These are phyloP conservation scores for Cercospora beticola DNA, from an alignment of 2,329 filamentous ascomycete genomes.

Conservation along the genomic window DNA sequence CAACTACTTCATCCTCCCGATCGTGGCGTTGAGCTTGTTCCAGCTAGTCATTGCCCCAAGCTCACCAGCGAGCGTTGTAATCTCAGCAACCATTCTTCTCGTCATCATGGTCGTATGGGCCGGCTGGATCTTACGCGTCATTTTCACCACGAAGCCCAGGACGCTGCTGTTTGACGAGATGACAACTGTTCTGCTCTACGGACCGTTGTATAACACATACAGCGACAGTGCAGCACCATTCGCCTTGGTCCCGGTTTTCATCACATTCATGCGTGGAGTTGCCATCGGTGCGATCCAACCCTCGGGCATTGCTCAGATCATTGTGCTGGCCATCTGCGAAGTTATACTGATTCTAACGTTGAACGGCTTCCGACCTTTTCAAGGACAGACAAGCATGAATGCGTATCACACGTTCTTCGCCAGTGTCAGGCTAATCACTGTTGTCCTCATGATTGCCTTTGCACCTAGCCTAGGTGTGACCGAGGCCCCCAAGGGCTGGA, in stretches of 20 bases:
- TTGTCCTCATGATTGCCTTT: constrained; percentile 62
- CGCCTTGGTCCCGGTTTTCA: constrained; percentile 78
- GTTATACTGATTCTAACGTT: constrained; percentile 84
- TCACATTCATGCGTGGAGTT: constrained; percentile 83
- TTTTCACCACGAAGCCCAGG: constrained; percentile 76
- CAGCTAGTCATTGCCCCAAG: constrained; percentile 74
- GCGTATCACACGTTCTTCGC: constrained; percentile 88
- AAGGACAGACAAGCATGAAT: constrained; percentile 94
- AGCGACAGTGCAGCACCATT: constrained; percentile 90
- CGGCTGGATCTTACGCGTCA: constrained; percentile 75
- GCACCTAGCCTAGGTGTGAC: constrained; percentile 76
- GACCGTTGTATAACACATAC: constrained; percentile 95
- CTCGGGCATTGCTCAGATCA: constrained; percentile 88
- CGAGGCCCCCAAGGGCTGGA: constrained; percentile 84
- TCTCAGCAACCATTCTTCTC: constrained; percentile 72
- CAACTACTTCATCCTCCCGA: constrained; percentile 87
- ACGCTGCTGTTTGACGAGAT: constrained; percentile 91
- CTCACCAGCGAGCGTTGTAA: constrained; percentile 71
- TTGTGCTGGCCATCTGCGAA: constrained; percentile 90
- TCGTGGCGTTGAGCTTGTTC: constrained; percentile 84
- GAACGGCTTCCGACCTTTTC: constrained; percentile 86
- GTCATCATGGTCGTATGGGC: constrained; percentile 71
- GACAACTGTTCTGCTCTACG: constrained; percentile 83
- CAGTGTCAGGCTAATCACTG: constrained; percentile 68
- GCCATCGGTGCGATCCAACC: constrained; percentile 90